Percentiles rank a stretch among this genome's conserved stretches.
phyloP scores from a whole-genome alignment of 306 rosid genomes.

The Malus domestica region DNA sequence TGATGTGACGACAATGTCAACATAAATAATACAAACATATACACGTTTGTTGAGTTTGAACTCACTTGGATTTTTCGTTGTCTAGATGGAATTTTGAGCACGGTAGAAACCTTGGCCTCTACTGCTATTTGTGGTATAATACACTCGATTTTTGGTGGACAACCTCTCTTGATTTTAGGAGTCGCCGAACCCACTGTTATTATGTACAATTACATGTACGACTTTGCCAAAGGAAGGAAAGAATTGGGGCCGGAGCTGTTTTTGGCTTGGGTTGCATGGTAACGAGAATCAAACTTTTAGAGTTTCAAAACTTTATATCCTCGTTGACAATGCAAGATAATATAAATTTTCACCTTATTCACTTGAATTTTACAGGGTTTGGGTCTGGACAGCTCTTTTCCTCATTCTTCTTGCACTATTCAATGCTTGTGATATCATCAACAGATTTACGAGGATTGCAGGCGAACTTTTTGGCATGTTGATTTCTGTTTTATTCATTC shows the following conservation, averaged over 20 bases:
- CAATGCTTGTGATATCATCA: conserved; percentile 68
- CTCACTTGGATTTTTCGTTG: background rate
- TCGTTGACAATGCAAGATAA: background rate
- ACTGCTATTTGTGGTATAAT: conserved; percentile 78
- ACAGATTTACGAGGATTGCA: conserved; percentile 73
- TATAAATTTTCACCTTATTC: conserved; percentile 2
- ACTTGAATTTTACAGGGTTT: conserved; percentile 51
- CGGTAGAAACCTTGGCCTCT: conserved; percentile 69
- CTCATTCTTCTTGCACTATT: conserved; percentile 63
- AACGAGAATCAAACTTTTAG: conserved; percentile 8
- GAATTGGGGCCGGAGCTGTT: conserved; percentile 50
- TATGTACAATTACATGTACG: conserved; percentile 65
- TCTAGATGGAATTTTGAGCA: conserved; percentile 68
- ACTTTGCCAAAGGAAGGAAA: conserved; percentile 51
- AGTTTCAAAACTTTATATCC: background rate
- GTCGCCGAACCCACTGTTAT: conserved; percentile 83
- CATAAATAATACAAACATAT: background rate
- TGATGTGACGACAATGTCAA: background rate
- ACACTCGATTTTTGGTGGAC: conserved; percentile 77
- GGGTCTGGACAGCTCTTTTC: conserved; percentile 79
- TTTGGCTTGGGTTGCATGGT: conserved; percentile 92
- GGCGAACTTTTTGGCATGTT: conserved; percentile 87
- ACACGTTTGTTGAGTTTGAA: conserved; percentile 3
- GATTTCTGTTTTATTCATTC: conserved; percentile 74
- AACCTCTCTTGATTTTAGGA: conserved; percentile 66